Percentiles rank a stretch among this genome's conserved stretches.
phyloP scores from a whole-genome alignment of 441 rosid genomes.

The Erodium texanum region DNA sequence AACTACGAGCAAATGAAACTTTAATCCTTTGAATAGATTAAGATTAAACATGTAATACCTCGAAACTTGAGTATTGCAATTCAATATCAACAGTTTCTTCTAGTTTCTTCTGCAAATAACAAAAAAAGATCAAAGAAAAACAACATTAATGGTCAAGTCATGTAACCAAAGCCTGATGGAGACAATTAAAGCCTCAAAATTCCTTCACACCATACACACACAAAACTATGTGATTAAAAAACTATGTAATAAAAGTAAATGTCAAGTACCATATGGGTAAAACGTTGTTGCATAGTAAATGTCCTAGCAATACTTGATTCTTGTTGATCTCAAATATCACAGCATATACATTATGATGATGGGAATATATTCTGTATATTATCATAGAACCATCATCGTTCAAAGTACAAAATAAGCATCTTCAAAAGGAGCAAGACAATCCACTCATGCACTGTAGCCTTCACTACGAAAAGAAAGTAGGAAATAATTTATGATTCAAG shows the following conservation, averaged over 20 bases:
- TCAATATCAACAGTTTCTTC: conserved; percentile 28
- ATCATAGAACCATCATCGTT: background rate
- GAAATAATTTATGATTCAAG: background rate
- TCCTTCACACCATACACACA: too few relatives aligned
- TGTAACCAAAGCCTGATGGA: background rate
- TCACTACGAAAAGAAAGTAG: background rate
- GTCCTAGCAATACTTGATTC: background rate
- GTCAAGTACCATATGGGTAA: too few relatives aligned
- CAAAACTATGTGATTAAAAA: too few relatives aligned
- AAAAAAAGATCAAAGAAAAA: conserved; percentile 8
- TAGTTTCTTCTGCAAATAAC: conserved; percentile 45
- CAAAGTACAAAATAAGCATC: background rate
- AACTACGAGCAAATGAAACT: too few relatives aligned
- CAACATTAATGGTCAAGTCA: background rate
- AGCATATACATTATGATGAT: background rate
- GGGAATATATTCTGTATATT: too few relatives aligned
- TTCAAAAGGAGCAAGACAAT: background rate
- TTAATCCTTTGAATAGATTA: too few relatives aligned
- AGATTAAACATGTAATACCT: background rate
- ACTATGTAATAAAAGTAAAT: too few relatives aligned
- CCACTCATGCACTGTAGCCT: background rate
- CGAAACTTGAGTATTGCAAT: background rate
- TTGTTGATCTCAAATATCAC: background rate
- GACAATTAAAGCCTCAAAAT: background rate
- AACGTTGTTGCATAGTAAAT: background rate